Evolutionary conservation across 2,329 filamentous ascomycete genomes (phyloP).

Genomic region (Geosmithia flava): DNA sequence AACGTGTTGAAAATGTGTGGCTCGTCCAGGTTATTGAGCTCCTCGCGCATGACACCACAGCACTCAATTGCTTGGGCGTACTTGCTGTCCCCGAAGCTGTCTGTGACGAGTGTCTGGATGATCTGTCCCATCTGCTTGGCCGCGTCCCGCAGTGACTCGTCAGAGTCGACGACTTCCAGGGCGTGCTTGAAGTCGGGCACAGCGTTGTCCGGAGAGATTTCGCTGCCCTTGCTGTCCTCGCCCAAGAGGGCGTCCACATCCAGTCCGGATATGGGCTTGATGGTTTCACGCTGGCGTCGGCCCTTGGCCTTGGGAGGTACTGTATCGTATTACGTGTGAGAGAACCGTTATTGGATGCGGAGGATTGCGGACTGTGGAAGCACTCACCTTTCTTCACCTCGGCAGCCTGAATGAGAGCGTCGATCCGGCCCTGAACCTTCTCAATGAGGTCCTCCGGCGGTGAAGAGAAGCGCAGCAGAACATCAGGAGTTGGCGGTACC

Average conservation of each 20-base stretch:
- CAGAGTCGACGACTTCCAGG: conserved; percentile 46
- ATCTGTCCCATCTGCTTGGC: conserved; percentile 64
- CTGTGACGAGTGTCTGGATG: conserved; percentile 53
- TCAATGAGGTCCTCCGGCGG: conserved; percentile 57
- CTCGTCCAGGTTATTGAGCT: conserved; percentile 64
- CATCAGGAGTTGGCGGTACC: conserved; percentile 47
- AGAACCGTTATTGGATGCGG: background rate
- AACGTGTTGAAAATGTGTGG: conserved; percentile 67
- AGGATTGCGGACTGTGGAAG: background rate
- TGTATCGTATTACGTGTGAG: conserved; percentile 12
- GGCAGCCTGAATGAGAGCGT: conserved; percentile 53
- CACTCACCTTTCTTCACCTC: conserved; percentile 68
- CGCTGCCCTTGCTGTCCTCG: conserved; percentile 26
- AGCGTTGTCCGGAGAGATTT: conserved; percentile 54
- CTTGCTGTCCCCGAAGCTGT: conserved; percentile 62
- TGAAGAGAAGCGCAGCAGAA: conserved; percentile 59
- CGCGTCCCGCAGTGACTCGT: conserved; percentile 52
- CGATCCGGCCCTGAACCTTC: conserved; percentile 43
- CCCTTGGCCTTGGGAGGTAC: conserved; percentile 72
- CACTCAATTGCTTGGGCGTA: conserved; percentile 68
- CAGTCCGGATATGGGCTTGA: conserved; percentile 81
- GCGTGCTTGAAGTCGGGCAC: conserved; percentile 85
- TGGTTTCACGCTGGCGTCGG: conserved; percentile 53
- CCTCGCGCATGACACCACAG: conserved; percentile 65
- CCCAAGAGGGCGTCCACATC: conserved; percentile 75